A percentile compares a stretch with the other conserved stretches of the same genome.
Conservation (phyloP, 2,329 filamentous ascomycete genomes). For the Leptographium flavum region DNA sequence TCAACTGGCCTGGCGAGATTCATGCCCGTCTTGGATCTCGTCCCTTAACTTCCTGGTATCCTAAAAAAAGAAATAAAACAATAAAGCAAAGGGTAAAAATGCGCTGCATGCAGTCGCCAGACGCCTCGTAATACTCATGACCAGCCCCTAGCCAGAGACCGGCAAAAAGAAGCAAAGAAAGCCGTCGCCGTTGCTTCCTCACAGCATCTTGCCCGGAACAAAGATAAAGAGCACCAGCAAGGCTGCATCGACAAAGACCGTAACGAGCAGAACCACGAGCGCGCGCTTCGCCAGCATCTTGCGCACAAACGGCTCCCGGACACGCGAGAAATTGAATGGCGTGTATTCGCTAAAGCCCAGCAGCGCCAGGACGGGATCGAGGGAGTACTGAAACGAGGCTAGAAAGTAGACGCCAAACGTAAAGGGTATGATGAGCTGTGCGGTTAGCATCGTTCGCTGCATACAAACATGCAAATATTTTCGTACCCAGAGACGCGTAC, state of each 20-base stretch:
- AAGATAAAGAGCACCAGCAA: slow-evolving; percentile 85
- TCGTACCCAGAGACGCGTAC: slow-evolving; percentile 77
- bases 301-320: slow-evolving; percentile 83
- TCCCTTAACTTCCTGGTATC: slow-evolving; percentile 7
- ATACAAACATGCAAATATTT: slow-evolving; percentile 23
- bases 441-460: slow-evolving; percentile 2
- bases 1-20: no score
- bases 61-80: no score
- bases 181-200: slow-evolving; percentile 10
- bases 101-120: not conserved
- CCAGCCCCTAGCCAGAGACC: not conserved
- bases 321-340: slow-evolving; percentile 76
- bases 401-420: slow-evolving; percentile 81
- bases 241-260: slow-evolving; percentile 63
- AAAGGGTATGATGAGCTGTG: slow-evolving; percentile 66
- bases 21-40: not conserved
- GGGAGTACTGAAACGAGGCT: slow-evolving; percentile 84
- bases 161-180: not conserved
- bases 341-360: slow-evolving; percentile 93
- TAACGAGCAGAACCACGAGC: slow-evolving; percentile 64
- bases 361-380: slow-evolving; percentile 82
- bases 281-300: slow-evolving; percentile 74
- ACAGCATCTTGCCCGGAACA: slow-evolving; percentile 77
- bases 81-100: slow-evolving; percentile 1
- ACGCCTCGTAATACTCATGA: slow-evolving; percentile 1